Conservation (phyloP, 2,329 filamentous ascomycete genomes). For the Alternaria solani region DNA sequence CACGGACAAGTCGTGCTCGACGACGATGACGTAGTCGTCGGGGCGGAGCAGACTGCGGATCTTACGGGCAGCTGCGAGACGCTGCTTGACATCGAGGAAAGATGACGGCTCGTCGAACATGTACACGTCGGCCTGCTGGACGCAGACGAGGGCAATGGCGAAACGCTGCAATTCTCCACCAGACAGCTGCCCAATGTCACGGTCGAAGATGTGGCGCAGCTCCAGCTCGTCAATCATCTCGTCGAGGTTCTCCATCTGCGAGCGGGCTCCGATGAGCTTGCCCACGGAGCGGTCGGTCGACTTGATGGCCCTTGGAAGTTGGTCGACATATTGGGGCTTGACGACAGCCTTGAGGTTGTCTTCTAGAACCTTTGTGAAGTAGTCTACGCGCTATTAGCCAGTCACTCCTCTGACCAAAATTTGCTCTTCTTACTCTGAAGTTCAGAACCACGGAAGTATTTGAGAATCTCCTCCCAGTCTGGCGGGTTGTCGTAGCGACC, state of each 20-base stretch:
- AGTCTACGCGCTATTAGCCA: slow-evolving; percentile 67
- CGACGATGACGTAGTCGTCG: slow-evolving; percentile 96
- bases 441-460: slow-evolving; percentile 97
- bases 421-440: slow-evolving; percentile 77
- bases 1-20: slow-evolving; percentile 98
- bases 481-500: slow-evolving; percentile 95
- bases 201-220: slow-evolving; percentile 86
- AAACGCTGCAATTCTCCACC: slow-evolving; percentile 99
- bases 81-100: slow-evolving; percentile 99
- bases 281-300: slow-evolving; percentile 81
- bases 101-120: slow-evolving; percentile 99
- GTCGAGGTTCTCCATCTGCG: slow-evolving; percentile 79
- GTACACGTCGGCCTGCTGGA: slow-evolving; percentile 92
- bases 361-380: slow-evolving; percentile 98
- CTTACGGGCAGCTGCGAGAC: slow-evolving; percentile 88
- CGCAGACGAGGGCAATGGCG: slow-evolving; percentile 93
- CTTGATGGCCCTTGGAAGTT: slow-evolving; percentile 92
- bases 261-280: slow-evolving; percentile 77
- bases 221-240: slow-evolving; percentile 86
- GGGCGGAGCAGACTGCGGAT: slow-evolving; percentile 89
- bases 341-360: slow-evolving; percentile 97
- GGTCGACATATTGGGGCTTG: slow-evolving; percentile 99
- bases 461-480: slow-evolving; percentile 99
- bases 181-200: slow-evolving; percentile 88
- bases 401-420: not conserved